Base-by-base conservation (phyloP, 129 eudicot genomes). In the Arctium minus region DNA sequence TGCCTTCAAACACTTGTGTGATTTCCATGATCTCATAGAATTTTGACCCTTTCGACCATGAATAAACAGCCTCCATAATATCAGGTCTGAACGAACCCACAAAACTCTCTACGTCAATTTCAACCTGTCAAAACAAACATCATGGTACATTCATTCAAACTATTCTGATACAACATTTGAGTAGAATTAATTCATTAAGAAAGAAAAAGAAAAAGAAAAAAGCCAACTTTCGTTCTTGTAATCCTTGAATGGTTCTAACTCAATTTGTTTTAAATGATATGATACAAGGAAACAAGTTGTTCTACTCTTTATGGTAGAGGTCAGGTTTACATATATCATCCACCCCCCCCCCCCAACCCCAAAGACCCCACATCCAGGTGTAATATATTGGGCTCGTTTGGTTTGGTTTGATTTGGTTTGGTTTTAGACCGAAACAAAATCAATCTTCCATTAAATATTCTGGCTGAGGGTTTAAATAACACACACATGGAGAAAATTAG, bases 11-110 rank as follows among this genome's bases (percentile, higher is more conserved):
- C 13, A 93, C 99, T 69, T 86, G 98, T 30, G 99, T 89, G 27
- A 92, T 92, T 73, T 96, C 99, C 99, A 96, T 96, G 1, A 96
- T 96, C 81, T 93, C 92, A 6, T 93, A 96, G 73, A 96, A 96
- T 75, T 90, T 96, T 33, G 98, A 93, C 78, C 99, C 99, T 84
- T 86, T 91, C 10, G 98, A 90, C 99, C 99, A 96, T 27, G 96
- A 87, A 85, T 93, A 90, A 35, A 96, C 96, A 2, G 98, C 99
- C 86, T 93, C 98, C 98, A 96, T 96, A 11, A 96, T 87, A 90
- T 96, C 99, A 42, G 92, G 96, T 46, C 98, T 87, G 83, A 96
- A 96, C 7, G 96, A 90, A 73, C 86, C 93, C 86, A 90, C 99
- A 75, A 96, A 96, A 70, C 86, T 87, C 84, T 96, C 99, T 17